Conservation (phyloP, 164 flowering plant genomes). For the Malania oleifera region DNA sequence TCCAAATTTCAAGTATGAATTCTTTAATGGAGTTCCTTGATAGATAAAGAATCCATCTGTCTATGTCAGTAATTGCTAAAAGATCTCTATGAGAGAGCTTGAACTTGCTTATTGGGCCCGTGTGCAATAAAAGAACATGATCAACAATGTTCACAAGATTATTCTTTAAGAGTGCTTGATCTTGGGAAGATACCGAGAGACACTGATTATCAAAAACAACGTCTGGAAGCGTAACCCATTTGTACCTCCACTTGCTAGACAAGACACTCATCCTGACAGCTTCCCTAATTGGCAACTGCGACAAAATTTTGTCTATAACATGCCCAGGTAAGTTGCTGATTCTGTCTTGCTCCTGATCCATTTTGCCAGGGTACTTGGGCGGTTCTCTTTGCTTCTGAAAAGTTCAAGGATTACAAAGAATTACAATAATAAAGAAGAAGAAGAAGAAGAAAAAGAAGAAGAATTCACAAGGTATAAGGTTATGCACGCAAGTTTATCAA, state of each 20-base stretch:
- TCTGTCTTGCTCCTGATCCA: conserved; percentile 30
- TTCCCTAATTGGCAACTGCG: conserved; percentile 45
- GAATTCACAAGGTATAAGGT: too few relatives aligned
- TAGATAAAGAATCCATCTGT: conserved; percentile 46
- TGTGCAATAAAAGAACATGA: conserved; percentile 48
- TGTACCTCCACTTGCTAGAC: conserved; percentile 55
- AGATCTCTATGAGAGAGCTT: conserved; percentile 40
- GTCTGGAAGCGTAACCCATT: conserved; percentile 39
- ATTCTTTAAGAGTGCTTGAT: conserved; percentile 22
- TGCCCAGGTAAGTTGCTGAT: conserved; percentile 47
- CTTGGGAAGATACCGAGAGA: conserved; percentile 25
- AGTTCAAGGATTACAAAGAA: conserved; percentile 3
- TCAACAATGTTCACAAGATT: conserved; percentile 41
- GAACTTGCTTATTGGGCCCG: conserved; percentile 49
- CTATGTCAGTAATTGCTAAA: conserved; percentile 35
- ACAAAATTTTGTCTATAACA: conserved; percentile 40
- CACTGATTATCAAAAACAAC: conserved; percentile 47
- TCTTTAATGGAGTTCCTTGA: conserved; percentile 44
- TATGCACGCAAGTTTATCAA: too few relatives aligned
- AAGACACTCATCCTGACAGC: conserved; percentile 54
- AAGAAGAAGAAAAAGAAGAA: background rate
- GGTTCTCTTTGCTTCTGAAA: conserved; percentile 38
- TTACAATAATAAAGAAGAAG: background rate
- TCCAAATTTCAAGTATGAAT: conserved; percentile 42
- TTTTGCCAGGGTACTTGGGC: conserved; percentile 18